Base-by-base conservation (phyloP, 1,284 basidiomycete species). In the Marasmius tenuissimus region DNA sequence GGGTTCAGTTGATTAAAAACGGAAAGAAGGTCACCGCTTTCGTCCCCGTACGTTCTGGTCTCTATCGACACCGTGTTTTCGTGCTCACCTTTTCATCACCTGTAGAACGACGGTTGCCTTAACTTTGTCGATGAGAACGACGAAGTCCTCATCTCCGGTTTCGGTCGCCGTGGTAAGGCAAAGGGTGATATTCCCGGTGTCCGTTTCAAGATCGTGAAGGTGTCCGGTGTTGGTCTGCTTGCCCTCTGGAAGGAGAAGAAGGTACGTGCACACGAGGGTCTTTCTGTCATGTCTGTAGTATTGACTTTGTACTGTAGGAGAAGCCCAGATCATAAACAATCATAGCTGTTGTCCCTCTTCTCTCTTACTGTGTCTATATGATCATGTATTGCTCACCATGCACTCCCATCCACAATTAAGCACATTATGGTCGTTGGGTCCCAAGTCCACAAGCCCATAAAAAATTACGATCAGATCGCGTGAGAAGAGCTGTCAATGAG, bases 1-100 rank as follows among this genome's bases (percentile, higher is more conserved):
- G 97, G 85, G 97, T 99, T 66, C 97, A 99, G 77, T 87, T 99
- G 73, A 99, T 99, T 82, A 99, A 99, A 89, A 99, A 99, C 85
- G 97, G 97, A 73, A 99, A 99, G 92, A 98, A 99, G 82, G 95
- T 96, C 75, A 96, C 95, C 65, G 94, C 94, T 72, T 97, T 77
- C 78, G 85, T 87, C 37, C 85, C 85, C 40, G 85, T 87, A 70
- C 67, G 86, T 81, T 12, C 35, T 22, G 9, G 12, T 42, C 35
- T 45, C 60, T 58, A 57, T 57, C 60, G 38, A 42, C 22, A 34
- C 7, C 33, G 27, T 18, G 1, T 59, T 55, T 22, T 12, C 9
- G n/a, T 22, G 33, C 16, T 37, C 64, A 61, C 54, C 68, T 67
- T 64, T 74, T 69, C 68, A 12, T 16, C 38, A 49, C 58, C 33